A percentile compares a stretch with the other conserved stretches of the same genome.
These are phyloP conservation scores for Amauroascus niger DNA, from an alignment of 2,329 filamentous ascomycete species.

Conservation along the genomic window DNA sequence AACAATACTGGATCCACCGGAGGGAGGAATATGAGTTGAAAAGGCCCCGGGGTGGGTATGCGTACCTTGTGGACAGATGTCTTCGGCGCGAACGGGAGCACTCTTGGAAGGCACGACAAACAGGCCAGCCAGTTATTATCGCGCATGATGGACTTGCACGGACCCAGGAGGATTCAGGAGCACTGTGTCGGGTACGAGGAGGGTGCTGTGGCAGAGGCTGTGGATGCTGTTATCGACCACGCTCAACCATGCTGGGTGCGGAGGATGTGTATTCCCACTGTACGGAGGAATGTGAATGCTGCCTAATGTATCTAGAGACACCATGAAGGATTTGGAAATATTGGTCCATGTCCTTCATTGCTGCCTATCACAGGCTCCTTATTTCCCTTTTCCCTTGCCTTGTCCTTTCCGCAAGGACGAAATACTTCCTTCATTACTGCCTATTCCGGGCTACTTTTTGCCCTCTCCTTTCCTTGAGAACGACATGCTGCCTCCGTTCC, in stretches of 20 bases:
- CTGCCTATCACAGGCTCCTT: too few species aligned
- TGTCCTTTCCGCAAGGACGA: too few species aligned
- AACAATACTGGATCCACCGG: not conserved
- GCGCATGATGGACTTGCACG: too few species aligned
- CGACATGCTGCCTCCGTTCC: too few species aligned
- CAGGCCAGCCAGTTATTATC: not conserved
- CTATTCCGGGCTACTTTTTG: too few species aligned
- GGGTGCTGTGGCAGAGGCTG: not conserved
- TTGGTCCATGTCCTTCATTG: too few species aligned
- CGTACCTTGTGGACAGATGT: not conserved
- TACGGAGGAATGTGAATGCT: not conserved
- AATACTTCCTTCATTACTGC: too few species aligned
- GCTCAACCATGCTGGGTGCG: not conserved
- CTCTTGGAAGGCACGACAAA: not conserved
- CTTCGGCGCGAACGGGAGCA: not conserved
- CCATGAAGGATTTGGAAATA: too few species aligned
- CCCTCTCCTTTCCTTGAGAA: too few species aligned
- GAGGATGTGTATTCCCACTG: not conserved
- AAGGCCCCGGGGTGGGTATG: not conserved
- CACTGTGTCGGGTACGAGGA: too few species aligned
- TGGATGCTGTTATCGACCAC: not conserved
- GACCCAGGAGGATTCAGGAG: too few species aligned
- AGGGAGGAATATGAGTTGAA: not conserved
- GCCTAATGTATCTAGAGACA: not conserved
- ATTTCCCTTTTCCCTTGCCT: too few species aligned